Percentiles rank a stretch among this genome's conserved stretches.
Evolutionary conservation across 2,329 filamentous ascomycete species (phyloP).

Genomic region (Trichophyton verrucosum): DNA sequence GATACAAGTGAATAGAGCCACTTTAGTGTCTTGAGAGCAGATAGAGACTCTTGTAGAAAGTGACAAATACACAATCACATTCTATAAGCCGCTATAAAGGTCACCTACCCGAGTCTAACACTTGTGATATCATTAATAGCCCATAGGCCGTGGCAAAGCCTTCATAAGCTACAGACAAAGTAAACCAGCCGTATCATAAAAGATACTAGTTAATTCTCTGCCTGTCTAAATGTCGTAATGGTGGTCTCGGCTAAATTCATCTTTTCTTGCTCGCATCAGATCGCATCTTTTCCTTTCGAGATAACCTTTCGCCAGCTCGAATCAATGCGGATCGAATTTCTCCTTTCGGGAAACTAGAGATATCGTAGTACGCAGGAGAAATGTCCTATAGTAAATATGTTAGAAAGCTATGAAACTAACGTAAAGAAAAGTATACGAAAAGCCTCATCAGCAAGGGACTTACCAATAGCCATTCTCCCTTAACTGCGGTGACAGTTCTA

Average conservation of each 20-base stretch:
- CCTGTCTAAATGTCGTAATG: background rate
- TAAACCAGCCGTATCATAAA: background rate
- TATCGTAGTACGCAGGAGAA: slow-evolving; percentile 81
- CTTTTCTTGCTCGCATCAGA: slow-evolving; percentile 22
- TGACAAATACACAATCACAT: background rate
- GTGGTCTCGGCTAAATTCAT: slow-evolving; percentile 12
- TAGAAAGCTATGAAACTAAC: slow-evolving; percentile 16
- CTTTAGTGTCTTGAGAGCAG: background rate
- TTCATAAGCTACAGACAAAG: background rate
- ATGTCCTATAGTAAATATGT: slow-evolving; percentile 56
- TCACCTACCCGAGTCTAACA: no score
- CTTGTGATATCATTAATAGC: no score
- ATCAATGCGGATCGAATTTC: slow-evolving; percentile 62
- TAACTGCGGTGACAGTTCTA: slow-evolving; percentile 79
- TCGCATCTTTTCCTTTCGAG: slow-evolving; percentile 41
- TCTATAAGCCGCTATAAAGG: no score
- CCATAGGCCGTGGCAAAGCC: no score
- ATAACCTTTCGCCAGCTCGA: slow-evolving; percentile 43
- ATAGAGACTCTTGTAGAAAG: background rate
- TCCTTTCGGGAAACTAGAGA: slow-evolving; percentile 67
- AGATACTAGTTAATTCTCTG: background rate
- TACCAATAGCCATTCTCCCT: slow-evolving; percentile 88
- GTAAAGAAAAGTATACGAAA: slow-evolving; percentile 4
- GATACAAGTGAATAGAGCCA: background rate
- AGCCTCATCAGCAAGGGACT: slow-evolving; percentile 24